These are phyloP conservation scores for Acanthamoeba royreba DNA, from an alignment of 208 protist species.

Conservation along the genomic window DNA sequence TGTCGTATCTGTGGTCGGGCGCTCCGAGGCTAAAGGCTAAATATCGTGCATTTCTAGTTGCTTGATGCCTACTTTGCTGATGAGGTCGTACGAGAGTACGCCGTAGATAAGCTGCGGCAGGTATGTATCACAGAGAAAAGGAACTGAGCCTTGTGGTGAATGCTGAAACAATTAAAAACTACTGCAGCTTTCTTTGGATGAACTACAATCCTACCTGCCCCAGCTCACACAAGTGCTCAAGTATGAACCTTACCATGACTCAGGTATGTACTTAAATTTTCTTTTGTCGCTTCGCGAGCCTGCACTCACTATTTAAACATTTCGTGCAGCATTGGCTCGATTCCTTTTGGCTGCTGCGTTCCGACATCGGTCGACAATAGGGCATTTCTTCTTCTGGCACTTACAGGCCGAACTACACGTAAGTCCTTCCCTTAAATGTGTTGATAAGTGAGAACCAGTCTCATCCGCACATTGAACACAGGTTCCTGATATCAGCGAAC, in stretches of 20 bases:
- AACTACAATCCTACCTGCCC: slow-evolving; percentile 67
- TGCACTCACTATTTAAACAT: too few species aligned
- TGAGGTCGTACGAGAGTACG: slow-evolving; percentile 64
- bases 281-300: too few species aligned
- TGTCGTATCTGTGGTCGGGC: too few species aligned
- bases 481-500: slow-evolving; percentile 55
- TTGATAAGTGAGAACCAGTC: too few species aligned
- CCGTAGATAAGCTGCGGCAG: slow-evolving; percentile 61
- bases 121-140: slow-evolving; percentile 51
- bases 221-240: slow-evolving; percentile 81
- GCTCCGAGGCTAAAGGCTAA: neutral
- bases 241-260: slow-evolving; percentile 85
- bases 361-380: slow-evolving; percentile 44
- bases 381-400: slow-evolving; percentile 85
- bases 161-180: neutral
- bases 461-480: slow-evolving; percentile 68
- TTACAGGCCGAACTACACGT: slow-evolving; percentile 48
- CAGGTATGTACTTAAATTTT: too few species aligned
- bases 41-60: slow-evolving; percentile 4
- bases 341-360: slow-evolving; percentile 82
- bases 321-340: slow-evolving; percentile 53
- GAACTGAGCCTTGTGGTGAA: slow-evolving; percentile 70
- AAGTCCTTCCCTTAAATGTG: too few species aligned
- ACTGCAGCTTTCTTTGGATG: neutral
- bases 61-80: slow-evolving; percentile 81